Conservation (phyloP, 2,329 filamentous ascomycete species). For the Zymoseptoria passerinii region DNA sequence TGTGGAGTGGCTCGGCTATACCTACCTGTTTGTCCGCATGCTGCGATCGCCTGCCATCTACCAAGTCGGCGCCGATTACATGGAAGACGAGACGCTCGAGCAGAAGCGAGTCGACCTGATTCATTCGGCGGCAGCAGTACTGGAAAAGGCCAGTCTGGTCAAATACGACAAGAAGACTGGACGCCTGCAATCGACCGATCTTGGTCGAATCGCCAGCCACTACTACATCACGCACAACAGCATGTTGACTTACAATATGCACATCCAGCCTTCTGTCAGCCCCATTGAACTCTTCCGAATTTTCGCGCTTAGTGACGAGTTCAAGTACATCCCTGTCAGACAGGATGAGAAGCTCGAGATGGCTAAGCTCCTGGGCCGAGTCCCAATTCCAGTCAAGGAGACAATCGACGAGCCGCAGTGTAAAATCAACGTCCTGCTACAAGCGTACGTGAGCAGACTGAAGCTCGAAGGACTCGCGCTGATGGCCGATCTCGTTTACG, state of each 20-base stretch:
- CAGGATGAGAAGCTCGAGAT: constrained; percentile 97
- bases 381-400: constrained; percentile 95
- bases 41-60: constrained; percentile 89
- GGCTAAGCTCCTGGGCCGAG: constrained; percentile 77
- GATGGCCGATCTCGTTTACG: constrained; percentile 98
- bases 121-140: constrained; percentile 79
- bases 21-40: constrained; percentile 97
- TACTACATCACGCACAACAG: constrained; percentile 97
- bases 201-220: constrained; percentile 91
- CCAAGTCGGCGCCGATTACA: constrained; percentile 91
- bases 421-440: constrained; percentile 95
- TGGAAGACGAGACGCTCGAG: constrained; percentile 81
- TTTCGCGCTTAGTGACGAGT: constrained; percentile 92
- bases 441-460: constrained; percentile 91
- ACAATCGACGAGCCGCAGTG: constrained; percentile 93
- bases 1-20: constrained; percentile 98
- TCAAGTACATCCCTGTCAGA: constrained; percentile 96
- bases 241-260: constrained; percentile 94
- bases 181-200: constrained; percentile 79
- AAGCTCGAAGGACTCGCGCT: constrained; percentile 88
- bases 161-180: constrained; percentile 95
- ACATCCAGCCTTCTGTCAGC: constrained; percentile 86
- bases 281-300: constrained; percentile 95
- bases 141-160: constrained; percentile 80
- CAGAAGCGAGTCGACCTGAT: constrained; percentile 97